Evolutionary conservation across 2,329 filamentous ascomycete species (phyloP), one percentile per base, ranked within the genome.

Genomic region (Reticulascus tulasneorum): DNA sequence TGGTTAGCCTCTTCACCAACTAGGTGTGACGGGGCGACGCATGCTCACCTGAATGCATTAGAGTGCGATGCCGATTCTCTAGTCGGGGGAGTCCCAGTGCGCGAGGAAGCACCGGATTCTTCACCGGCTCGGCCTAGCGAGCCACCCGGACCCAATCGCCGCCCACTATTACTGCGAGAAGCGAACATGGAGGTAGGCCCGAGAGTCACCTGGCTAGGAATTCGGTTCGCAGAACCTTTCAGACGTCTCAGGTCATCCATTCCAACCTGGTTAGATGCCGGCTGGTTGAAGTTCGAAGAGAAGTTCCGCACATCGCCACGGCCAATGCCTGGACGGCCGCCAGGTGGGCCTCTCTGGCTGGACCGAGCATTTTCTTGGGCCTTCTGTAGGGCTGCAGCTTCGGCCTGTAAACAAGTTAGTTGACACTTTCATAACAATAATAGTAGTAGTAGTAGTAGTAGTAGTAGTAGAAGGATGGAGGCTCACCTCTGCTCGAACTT

Each of bases 211-310:
- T 79, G 73, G 73, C 79, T 73, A 58, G 82, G 56, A 44, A 75
- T 58, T 52, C 77, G 69, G 68, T 73, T 75, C 31, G 73, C 66
- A 21, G 69, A 69, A 27, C 72, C 73, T 66, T 84, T 86, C 51
- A 98, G 76, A 52, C 88, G 86, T 46, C 87, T 83, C 41, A 98
- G 76, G 58, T 98, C 93, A 52, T 96, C 90, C 69, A 88, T 89
- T 44, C 82, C 86, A 48, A 98, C 84, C 51, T 86, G 86, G 69
- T 93, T 95, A 51, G 85, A 87, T 34, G 82, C 79, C 46, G 82
- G 76, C 62, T 86, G 82, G 47, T 77, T 76, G 60, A 82, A 85
- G 50, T 76, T 75, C 43, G 75, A 75, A 28, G 85, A 88, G 67
- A 93, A 93, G 53, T 85, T 83, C 53, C 93, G 84, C 38, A 82